Conservation (phyloP, 2,329 filamentous ascomycete genomes). For the Ilyonectria robusta region DNA sequence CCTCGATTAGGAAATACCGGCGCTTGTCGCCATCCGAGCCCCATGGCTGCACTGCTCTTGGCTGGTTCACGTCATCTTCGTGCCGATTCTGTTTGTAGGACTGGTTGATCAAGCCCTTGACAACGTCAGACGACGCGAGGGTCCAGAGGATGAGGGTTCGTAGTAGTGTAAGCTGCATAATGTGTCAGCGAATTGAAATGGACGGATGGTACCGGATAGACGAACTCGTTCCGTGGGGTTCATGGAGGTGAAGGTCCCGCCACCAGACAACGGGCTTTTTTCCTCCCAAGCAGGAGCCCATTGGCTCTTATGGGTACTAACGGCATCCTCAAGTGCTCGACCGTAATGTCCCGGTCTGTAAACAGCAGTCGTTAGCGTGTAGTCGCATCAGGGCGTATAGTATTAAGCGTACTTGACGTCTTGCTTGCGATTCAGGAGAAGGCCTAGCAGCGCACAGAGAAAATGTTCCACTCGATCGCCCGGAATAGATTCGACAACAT, state of each 20-base stretch:
- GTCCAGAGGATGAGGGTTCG: conserved; percentile 90
- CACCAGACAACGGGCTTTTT: conserved; percentile 86
- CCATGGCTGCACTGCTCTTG: conserved; percentile 91
- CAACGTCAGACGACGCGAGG: conserved; percentile 86
- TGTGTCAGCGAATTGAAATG: conserved; percentile 26
- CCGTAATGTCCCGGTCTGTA: conserved; percentile 90
- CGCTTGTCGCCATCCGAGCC: conserved; percentile 91
- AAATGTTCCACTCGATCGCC: conserved; percentile 90
- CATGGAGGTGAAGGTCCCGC: conserved; percentile 87
- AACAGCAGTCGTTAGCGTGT: conserved; percentile 40
- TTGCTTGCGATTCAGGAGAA: conserved; percentile 97
- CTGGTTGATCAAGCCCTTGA: conserved; percentile 86
- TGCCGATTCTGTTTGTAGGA: conserved; percentile 91
- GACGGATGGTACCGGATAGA: conserved; percentile 9
- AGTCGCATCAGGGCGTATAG: conserved; percentile 3
- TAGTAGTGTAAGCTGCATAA: conserved; percentile 81
- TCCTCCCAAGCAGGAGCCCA: conserved; percentile 90
- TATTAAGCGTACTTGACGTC: conserved; percentile 88
- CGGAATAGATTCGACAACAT: conserved; percentile 82
- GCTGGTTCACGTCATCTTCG: conserved; percentile 85
- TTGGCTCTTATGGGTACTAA: conserved; percentile 86
- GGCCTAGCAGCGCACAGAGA: conserved; percentile 87
- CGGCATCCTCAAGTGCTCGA: conserved; percentile 92
- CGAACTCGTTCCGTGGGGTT: conserved; percentile 83
- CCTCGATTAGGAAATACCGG: conserved; percentile 94